Evolutionary conservation across 129 eudicot species (phyloP), one percentile per base, ranked within the genome.

Genomic region (Gnaphalium uliginosum): DNA sequence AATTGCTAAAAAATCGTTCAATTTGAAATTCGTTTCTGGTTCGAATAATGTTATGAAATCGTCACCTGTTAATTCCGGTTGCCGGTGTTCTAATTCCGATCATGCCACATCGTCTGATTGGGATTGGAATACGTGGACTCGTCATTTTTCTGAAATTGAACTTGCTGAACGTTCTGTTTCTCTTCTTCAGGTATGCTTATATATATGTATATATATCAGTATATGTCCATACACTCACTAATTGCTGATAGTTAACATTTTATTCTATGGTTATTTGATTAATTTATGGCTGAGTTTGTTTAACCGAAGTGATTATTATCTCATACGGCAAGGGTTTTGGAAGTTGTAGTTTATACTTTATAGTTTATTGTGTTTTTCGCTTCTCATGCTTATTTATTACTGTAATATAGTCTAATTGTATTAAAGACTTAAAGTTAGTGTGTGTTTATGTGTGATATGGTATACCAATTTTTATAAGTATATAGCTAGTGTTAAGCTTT

Each of bases 121-220:
- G 99, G 99, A 91, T 84, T 95, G 99, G 99, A 89, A 76, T 76
- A 84, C 88, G 41, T 95, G 99, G 99, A 85, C 79, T 6, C 87
- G 97, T 39, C 89, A 95, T 83, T 95, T 95, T 69, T 62, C 93
- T 19, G 94, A 95, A 68, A 82, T 95, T 48, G 97, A 91, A 78
- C 97, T 90, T 46, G 92, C 91, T 59, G 99, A 94, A 83, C 87
- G 87, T 70, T 84, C 80, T 60, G 92, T 89, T 81, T 90, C 99
- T 65, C 79, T 94, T 74, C 93, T 94, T 26, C 93, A 94, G 97
- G 99, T 94, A 9, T 62, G 29, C 23, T 77, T 71, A 25, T 60
- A 0, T 39, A 39, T 8, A 10, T 39, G 13, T 10, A 39, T 39
- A 33, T 6, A 39, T 39, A 7, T 37, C 32, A 7, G n/a, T n/a